phyloP scores from a whole-genome alignment of 2,329 filamentous ascomycete species.

The Chaetomium olivaceum region DNA sequence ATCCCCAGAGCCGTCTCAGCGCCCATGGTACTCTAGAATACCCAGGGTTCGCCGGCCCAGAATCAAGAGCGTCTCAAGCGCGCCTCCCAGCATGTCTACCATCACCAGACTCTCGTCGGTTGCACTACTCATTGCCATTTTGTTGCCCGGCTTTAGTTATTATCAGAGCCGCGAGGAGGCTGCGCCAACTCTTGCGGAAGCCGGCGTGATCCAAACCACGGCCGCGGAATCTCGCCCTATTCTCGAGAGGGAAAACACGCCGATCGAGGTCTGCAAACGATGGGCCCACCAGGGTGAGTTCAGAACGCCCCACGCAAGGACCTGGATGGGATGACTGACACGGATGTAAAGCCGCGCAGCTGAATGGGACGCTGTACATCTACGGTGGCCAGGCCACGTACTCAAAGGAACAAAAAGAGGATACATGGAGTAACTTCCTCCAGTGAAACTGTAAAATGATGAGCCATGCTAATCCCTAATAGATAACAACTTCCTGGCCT shows the following conservation, averaged over 20 bases:
- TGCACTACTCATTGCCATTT: slow-evolving; percentile 51
- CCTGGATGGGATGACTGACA: slow-evolving; percentile 20
- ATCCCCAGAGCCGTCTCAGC: slow-evolving; percentile 19
- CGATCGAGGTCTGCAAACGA: slow-evolving; percentile 61
- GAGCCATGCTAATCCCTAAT: slow-evolving; percentile 18
- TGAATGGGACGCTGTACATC: slow-evolving; percentile 75
- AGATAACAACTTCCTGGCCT: slow-evolving; percentile 70
- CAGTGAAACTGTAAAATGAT: not conserved
- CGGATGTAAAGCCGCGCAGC: slow-evolving; percentile 53
- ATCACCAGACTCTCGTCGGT: slow-evolving; percentile 50
- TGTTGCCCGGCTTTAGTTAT: slow-evolving; percentile 51
- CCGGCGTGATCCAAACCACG: slow-evolving; percentile 41
- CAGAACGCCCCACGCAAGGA: not conserved
- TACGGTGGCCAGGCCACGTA: slow-evolving; percentile 70
- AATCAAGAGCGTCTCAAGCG: slow-evolving; percentile 47
- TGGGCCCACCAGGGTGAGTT: slow-evolving; percentile 64
- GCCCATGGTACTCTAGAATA: slow-evolving; percentile 49
- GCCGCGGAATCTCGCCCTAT: slow-evolving; percentile 28
- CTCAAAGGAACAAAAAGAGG: slow-evolving; percentile 54
- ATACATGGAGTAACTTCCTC: slow-evolving; percentile 67
- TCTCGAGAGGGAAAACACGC: slow-evolving; percentile 48
- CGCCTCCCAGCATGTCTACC: slow-evolving; percentile 44
- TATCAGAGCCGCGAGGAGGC: slow-evolving; percentile 44
- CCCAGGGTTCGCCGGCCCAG: slow-evolving; percentile 44
- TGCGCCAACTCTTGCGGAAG: slow-evolving; percentile 48